A percentile compares a stretch with the other conserved stretches of the same genome.
phyloP scores from a whole-genome alignment of 2,329 filamentous ascomycete species.

The Ceratocystis diversiconidia region DNA sequence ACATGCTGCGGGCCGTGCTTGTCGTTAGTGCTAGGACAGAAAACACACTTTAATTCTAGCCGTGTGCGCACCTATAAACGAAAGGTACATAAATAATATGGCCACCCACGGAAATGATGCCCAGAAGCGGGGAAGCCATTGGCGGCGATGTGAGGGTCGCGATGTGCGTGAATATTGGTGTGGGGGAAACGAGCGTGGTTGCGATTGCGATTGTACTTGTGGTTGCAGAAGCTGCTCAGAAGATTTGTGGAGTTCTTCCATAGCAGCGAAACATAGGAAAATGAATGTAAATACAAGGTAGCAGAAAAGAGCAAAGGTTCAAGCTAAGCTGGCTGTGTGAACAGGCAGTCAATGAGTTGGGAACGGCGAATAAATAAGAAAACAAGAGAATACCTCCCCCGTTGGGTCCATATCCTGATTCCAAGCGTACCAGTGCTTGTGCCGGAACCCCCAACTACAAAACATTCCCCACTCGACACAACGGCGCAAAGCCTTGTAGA shows the following conservation, averaged over 20 bases:
- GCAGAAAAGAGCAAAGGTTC: constrained; percentile 1
- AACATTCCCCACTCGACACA: no score
- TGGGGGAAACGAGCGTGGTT: background rate
- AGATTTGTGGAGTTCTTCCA: constrained; percentile 31
- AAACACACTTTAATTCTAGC: no score
- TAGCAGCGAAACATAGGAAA: constrained; percentile 23
- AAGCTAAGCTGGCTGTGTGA: constrained; percentile 16
- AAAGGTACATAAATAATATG: constrained; percentile 15
- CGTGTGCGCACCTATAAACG: constrained; percentile 6
- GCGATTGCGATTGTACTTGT: background rate
- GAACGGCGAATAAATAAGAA: no score
- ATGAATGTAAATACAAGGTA: background rate
- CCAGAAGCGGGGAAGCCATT: constrained; percentile 17
- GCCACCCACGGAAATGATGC: constrained; percentile 16
- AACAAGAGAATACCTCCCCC: no score
- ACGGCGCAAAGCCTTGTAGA: no score
- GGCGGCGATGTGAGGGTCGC: constrained; percentile 13
- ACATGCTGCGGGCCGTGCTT: background rate
- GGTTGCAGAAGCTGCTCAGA: background rate
- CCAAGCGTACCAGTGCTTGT: no score
- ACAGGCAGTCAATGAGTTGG: no score
- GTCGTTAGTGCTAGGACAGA: background rate
- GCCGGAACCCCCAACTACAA: no score
- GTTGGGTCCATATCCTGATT: no score
- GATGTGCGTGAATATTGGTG: constrained; percentile 3